Evolutionary conservation across 192 early-diverging fungal species (phyloP).

Genomic region (Podila epigama): DNA sequence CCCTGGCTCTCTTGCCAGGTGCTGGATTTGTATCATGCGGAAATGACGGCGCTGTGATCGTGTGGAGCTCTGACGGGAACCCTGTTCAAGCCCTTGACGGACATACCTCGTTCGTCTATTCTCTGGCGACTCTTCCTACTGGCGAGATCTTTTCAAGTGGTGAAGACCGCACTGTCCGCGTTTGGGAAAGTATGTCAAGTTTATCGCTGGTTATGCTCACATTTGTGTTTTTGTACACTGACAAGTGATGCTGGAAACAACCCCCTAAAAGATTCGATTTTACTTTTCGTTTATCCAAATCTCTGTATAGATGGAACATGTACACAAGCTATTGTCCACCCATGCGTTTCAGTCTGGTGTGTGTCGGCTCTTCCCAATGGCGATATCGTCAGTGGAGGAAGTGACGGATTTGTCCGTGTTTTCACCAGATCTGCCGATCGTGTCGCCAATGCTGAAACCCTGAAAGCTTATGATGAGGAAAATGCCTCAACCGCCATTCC

Average conservation of each 20-base stretch:
- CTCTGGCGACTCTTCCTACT: constrained; percentile 68
- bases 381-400: constrained; percentile 83
- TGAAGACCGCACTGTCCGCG: constrained; percentile 89
- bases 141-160: constrained; percentile 90
- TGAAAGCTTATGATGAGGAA: constrained; percentile 59
- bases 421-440: constrained; percentile 77
- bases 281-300: background rate
- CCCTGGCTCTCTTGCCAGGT: constrained; percentile 66
- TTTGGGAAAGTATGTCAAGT: constrained; percentile 75
- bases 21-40: constrained; percentile 84
- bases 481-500: constrained; percentile 67
- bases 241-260: background rate
- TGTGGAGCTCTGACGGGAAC: constrained; percentile 80
- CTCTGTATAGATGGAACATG: constrained; percentile 63
- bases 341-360: constrained; percentile 93
- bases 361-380: constrained; percentile 80
- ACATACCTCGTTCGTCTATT: constrained; percentile 95
- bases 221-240: too few relatives aligned
- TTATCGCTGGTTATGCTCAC: background rate
- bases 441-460: constrained; percentile 55
- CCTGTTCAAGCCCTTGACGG: constrained; percentile 79
- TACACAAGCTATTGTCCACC: constrained; percentile 84
- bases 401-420: constrained; percentile 82
- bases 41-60: constrained; percentile 88
- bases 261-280: background rate